Base-by-base conservation (phyloP, 2,329 filamentous ascomycete species). In the Clarireedia hainanense region DNA sequence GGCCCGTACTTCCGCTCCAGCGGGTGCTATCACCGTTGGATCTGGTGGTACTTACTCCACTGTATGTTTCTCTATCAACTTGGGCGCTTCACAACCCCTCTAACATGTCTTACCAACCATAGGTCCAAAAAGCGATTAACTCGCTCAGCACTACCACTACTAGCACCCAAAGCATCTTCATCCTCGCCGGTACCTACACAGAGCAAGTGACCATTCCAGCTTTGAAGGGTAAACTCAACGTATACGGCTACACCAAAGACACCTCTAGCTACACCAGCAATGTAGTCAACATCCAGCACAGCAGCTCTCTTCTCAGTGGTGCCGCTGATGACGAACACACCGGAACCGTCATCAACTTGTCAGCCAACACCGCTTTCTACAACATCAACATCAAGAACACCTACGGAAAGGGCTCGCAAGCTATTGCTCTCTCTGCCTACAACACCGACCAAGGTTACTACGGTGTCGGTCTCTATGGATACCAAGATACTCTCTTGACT, bases 321-420 rank as follows among this genome's bases (percentile, higher is more conserved):
- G 60, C 67, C 26, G 74, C 66, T 47, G 72, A 78, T 53, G 77
- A 80, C 53, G 60, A 67, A 51, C 76, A 60, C 5, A 66, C 64
- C 2, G 64, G 63, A 20, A 69, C 65, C 5, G 61, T 69, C 53
- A 64, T 66, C 36, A 67, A 69, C 55, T 43, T 56, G 20, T 62
- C 76, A 4, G 75, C 70, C 4, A 80, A 77, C 73, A 77, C 63
- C 52, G 77, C 76, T 59, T 73, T 83, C 48, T 83, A 83, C 72
- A 83, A 83, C 65, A 73, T 84, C 71, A 81, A 83, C 65, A 70
- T 81, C 3, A 74, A 73, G 50, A 81, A 81, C 57, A 70, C 74
- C n/a, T 70, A 74, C 52, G 78, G 77, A 6, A 52, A 71, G 40
- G 76, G 77, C 23, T 73, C 72, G 4, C 78, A 81, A 61, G 78